These are phyloP conservation scores for Podaxis sp. DNA, from an alignment of 768 basidiomycete genomes.

Conservation along the genomic window DNA sequence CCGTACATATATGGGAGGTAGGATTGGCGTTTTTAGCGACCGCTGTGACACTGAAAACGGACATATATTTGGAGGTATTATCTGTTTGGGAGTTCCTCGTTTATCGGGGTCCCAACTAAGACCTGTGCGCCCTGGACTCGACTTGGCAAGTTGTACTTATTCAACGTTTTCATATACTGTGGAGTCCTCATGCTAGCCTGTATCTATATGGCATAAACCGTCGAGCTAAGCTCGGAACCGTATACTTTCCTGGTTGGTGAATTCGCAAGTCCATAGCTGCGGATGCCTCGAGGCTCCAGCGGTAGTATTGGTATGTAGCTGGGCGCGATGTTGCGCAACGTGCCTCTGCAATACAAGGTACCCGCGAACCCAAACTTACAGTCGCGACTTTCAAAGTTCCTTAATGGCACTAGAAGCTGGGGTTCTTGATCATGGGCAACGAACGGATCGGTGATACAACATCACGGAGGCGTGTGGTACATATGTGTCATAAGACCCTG, in stretches of 20 bases:
- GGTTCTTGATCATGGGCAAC: not conserved
- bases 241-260: not conserved
- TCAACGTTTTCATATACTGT: not conserved
- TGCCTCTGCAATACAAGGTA: not conserved
- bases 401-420: not conserved
- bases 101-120: not conserved
- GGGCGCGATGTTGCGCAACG: not conserved
- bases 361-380: not conserved
- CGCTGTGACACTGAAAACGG: not conserved
- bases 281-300: not conserved
- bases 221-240: not conserved
- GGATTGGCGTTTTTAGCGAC: not conserved
- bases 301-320: not conserved
- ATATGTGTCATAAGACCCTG: slow-evolving; percentile 5
- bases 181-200: not conserved
- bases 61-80: not conserved
- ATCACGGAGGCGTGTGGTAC: not conserved
- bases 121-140: not conserved
- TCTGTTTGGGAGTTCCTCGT: not conserved
- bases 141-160: not conserved
- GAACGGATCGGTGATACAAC: slow-evolving; percentile 9
- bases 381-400: not conserved
- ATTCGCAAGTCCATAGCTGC: not conserved
- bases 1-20: not conserved
- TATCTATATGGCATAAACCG: not conserved